Evolutionary conservation across 129 eudicot species (phyloP).

Genomic region (Helianthus tuberosus): DNA sequence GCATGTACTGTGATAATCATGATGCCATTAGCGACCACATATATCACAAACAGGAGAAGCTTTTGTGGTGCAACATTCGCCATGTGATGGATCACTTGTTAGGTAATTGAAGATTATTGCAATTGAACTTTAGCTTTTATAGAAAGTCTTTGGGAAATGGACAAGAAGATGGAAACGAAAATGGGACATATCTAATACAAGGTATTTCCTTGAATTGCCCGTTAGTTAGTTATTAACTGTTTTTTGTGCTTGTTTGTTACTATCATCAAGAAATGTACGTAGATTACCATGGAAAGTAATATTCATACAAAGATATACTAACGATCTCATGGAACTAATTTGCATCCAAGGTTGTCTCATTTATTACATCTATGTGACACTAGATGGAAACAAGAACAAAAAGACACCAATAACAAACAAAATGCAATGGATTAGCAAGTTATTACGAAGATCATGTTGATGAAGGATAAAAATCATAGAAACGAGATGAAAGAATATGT

Average conservation of each 20-base stretch:
- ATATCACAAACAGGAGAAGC: constrained; percentile 7
- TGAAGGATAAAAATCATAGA: too few relatives aligned
- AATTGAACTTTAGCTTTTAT: constrained; percentile 21
- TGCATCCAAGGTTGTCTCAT: neutral
- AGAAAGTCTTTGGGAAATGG: neutral
- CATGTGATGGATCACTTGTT: constrained; percentile 9
- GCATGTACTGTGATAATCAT: constrained; percentile 4
- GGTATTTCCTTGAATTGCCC: constrained; percentile 24
- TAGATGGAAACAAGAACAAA: neutral
- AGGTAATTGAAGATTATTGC: neutral
- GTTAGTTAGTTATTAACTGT: constrained; percentile 22
- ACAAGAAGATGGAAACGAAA: constrained; percentile 19
- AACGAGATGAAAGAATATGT: too few relatives aligned
- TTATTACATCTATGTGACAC: neutral
- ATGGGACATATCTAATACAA: constrained; percentile 3
- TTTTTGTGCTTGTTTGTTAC: constrained; percentile 17
- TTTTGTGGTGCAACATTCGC: constrained; percentile 11
- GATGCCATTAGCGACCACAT: constrained; percentile 11
- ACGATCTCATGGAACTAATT: constrained; percentile 9
- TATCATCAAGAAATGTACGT: constrained; percentile 26
- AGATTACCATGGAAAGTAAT: constrained; percentile 25
- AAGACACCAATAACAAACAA: neutral
- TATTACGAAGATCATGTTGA: too few relatives aligned
- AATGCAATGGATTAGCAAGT: neutral
- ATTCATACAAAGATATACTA: neutral